Conservation (phyloP, 257 asterid genomes). For the Fraxinus quadrangulata region DNA sequence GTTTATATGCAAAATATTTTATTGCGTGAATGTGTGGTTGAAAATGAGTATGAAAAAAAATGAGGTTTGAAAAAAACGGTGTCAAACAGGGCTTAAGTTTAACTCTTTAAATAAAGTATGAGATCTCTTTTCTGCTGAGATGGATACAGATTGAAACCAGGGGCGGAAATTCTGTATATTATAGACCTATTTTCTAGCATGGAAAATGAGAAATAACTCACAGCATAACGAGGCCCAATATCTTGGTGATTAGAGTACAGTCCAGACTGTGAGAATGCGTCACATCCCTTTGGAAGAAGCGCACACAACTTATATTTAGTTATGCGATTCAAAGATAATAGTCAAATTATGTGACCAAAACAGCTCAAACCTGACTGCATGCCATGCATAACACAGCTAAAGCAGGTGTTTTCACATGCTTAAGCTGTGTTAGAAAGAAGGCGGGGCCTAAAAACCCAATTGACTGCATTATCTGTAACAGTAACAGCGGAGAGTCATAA, state of each 20-base stretch:
- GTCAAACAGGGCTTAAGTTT: neutral
- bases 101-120: neutral
- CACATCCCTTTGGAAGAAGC: constrained; percentile 65
- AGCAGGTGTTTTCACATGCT: constrained; percentile 81
- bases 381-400: constrained; percentile 96
- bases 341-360: constrained; percentile 15
- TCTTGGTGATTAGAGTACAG: constrained; percentile 97
- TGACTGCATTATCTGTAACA: constrained; percentile 91
- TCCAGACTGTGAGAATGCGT: constrained; percentile 97
- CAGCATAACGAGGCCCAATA: constrained; percentile 94
- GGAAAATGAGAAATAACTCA: constrained; percentile 45
- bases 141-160: neutral
- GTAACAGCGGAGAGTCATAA: constrained; percentile 17
- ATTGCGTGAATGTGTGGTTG: too few species aligned
- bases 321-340: constrained; percentile 1
- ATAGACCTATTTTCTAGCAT: neutral
- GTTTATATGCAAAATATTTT: too few species aligned
- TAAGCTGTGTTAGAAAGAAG: constrained; percentile 79
- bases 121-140: neutral
- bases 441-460: constrained; percentile 95
- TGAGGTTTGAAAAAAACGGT: too few species aligned
- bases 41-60: too few species aligned
- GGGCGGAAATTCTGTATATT: neutral
- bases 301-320: constrained; percentile 12
- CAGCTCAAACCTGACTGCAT: constrained; percentile 77